Evolutionary conservation across 2,329 filamentous ascomycete genomes (phyloP).

Genomic region (Clonostachys sp.): DNA sequence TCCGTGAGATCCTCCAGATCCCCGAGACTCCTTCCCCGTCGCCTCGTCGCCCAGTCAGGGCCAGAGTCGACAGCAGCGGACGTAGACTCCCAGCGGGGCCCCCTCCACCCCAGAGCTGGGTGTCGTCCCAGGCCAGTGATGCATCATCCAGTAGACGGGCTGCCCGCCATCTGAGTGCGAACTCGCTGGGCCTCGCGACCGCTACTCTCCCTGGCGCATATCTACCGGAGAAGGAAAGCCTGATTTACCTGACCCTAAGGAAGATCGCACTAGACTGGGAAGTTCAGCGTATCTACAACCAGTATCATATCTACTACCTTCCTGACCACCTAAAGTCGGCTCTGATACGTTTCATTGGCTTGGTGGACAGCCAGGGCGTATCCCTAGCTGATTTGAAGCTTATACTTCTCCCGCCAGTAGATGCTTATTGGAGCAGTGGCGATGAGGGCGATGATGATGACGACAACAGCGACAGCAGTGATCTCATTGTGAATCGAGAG

Average conservation of each 20-base stretch:
- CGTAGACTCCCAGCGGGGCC: constrained; percentile 53
- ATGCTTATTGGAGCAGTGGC: constrained; percentile 8
- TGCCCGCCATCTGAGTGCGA: not conserved
- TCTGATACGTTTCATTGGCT: constrained; percentile 45
- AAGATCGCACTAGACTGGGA: constrained; percentile 50
- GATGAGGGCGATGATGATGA: constrained; percentile 15
- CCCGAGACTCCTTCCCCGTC: constrained; percentile 49
- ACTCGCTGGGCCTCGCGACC: not conserved
- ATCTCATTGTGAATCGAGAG: constrained; percentile 15
- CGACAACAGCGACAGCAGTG: constrained; percentile 3
- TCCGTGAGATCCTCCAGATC: constrained; percentile 55
- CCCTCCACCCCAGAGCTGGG: constrained; percentile 55
- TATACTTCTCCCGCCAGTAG: constrained; percentile 31
- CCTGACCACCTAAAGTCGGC: constrained; percentile 47
- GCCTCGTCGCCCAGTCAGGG: constrained; percentile 37
- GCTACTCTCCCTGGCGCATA: constrained; percentile 35
- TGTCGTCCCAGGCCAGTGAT: constrained; percentile 15
- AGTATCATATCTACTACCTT: constrained; percentile 50
- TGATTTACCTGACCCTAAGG: constrained; percentile 47
- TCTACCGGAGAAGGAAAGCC: constrained; percentile 36
- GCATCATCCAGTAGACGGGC: not conserved
- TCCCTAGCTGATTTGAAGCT: constrained; percentile 43
- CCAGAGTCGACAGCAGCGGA: constrained; percentile 38
- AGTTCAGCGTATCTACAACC: constrained; percentile 49
- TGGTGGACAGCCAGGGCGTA: constrained; percentile 37